These are phyloP conservation scores for Sanghuangporus weigelae DNA, from an alignment of 1,284 basidiomycete genomes.

Conservation along the genomic window DNA sequence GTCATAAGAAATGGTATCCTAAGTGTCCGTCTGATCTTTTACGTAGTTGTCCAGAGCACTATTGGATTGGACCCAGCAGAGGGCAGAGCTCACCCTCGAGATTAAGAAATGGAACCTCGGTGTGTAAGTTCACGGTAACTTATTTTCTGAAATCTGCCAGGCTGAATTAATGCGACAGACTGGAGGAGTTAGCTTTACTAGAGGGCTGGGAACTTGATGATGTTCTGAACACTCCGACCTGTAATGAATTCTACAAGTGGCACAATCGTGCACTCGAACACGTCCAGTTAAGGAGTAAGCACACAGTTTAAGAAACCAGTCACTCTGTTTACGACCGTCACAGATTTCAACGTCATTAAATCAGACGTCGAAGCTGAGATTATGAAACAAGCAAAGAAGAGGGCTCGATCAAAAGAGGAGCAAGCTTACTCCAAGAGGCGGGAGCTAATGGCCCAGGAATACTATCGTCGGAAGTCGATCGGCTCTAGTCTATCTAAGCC, in stretches of 20 bases:
- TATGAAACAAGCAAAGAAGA: slow-evolving; percentile 23
- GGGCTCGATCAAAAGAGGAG: slow-evolving; percentile 25
- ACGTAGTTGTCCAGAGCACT: neutral
- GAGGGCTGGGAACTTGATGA: slow-evolving; percentile 37
- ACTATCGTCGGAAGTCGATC: slow-evolving; percentile 29
- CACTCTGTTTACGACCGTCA: neutral
- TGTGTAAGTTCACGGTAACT: neutral
- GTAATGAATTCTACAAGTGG: slow-evolving; percentile 29
- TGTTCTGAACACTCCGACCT: slow-evolving; percentile 33
- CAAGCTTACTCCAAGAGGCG: slow-evolving; percentile 22
- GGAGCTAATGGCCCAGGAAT: slow-evolving; percentile 28
- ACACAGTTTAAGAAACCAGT: neutral
- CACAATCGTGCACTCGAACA: slow-evolving; percentile 33
- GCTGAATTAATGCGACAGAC: slow-evolving; percentile 25
- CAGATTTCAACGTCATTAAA: slow-evolving; percentile 27
- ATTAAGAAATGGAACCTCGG: neutral
- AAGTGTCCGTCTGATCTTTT: neutral
- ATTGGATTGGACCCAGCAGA: neutral
- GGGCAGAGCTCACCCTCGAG: neutral
- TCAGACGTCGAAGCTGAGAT: slow-evolving; percentile 31
- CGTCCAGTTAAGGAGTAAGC: slow-evolving; percentile 30
- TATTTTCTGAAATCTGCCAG: neutral
- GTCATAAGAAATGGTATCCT: neutral
- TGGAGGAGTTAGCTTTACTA: slow-evolving; percentile 26
- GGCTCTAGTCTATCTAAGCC: slow-evolving; percentile 1